A percentile compares a stretch with the other conserved stretches of the same genome.
These are phyloP conservation scores for Zygosaccharomyces sapae DNA, from an alignment of 1,139 yeast genomes.

Conservation along the genomic window DNA sequence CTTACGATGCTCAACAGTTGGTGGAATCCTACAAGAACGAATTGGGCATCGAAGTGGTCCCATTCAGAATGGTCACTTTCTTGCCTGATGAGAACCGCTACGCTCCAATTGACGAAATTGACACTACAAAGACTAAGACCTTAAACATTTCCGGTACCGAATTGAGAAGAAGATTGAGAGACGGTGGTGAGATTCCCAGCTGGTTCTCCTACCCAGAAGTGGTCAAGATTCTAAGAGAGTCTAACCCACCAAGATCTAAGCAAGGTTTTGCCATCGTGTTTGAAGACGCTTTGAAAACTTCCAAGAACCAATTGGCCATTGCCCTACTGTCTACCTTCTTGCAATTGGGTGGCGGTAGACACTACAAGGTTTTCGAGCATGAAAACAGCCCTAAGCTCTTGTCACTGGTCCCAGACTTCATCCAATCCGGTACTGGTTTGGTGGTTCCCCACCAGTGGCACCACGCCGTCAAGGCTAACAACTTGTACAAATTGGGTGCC, in stretches of 20 bases:
- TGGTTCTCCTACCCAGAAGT: slow-evolving; percentile 99
- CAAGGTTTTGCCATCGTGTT: slow-evolving; percentile 79
- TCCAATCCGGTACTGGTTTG: slow-evolving; percentile 87
- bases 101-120: slow-evolving; percentile 91
- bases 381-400: slow-evolving; percentile 18
- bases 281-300: slow-evolving; percentile 33
- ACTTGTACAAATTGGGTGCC: slow-evolving; percentile 48
- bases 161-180: slow-evolving; percentile 79
- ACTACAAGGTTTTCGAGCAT: slow-evolving; percentile 59
- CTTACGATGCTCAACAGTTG: slow-evolving; percentile 91
- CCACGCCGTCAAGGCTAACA: slow-evolving; percentile 45
- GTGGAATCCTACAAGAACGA: slow-evolving; percentile 74
- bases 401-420: slow-evolving; percentile 66
- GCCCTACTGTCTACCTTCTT: slow-evolving; percentile 88
- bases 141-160: slow-evolving; percentile 95
- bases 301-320: slow-evolving; percentile 61
- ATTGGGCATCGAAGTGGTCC: slow-evolving; percentile 84
- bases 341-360: slow-evolving; percentile 83
- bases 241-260: slow-evolving; percentile 84
- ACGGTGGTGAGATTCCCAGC: slow-evolving; percentile 85
- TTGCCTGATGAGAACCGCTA: slow-evolving; percentile 93
- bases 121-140: slow-evolving; percentile 66
- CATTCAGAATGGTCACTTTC: slow-evolving; percentile 95
- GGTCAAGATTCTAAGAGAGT: slow-evolving; percentile 81
- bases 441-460: slow-evolving; percentile 50